These are phyloP conservation scores for Avicennia marina DNA, from an alignment of 257 asterid genomes.

Conservation along the genomic window DNA sequence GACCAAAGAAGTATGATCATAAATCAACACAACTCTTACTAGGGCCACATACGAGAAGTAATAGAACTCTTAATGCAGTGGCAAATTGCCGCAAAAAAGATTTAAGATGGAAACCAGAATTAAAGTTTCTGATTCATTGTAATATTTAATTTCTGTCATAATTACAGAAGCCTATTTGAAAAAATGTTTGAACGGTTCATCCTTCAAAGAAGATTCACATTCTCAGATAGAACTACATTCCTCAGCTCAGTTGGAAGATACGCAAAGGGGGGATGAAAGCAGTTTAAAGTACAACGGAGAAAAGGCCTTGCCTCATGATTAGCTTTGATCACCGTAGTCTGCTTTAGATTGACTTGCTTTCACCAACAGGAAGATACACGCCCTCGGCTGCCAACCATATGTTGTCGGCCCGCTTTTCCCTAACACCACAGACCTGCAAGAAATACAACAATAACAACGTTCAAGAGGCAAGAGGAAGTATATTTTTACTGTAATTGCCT, in stretches of 20 bases:
- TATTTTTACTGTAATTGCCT: too few species aligned
- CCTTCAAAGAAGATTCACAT: neutral
- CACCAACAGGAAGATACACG: conserved; percentile 70
- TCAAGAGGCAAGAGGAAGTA: too few species aligned
- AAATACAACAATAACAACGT: neutral
- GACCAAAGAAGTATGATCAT: too few species aligned
- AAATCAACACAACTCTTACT: too few species aligned
- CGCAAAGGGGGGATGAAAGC: neutral
- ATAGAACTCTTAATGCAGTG: neutral
- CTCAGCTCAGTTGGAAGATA: neutral
- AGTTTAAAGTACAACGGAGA: neutral
- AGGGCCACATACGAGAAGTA: neutral
- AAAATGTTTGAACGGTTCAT: neutral
- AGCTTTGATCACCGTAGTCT: neutral
- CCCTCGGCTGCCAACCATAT: conserved; percentile 98
- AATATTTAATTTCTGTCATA: neutral
- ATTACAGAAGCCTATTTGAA: neutral
- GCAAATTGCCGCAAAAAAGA: neutral
- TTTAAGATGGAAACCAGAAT: neutral
- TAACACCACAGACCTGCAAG: conserved; percentile 85
- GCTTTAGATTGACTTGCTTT: conserved; percentile 41
- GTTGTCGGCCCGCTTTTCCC: conserved; percentile 86
- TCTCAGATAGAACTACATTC: neutral
- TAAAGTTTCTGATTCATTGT: neutral
- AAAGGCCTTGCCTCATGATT: neutral